Base-by-base conservation (phyloP, 1,284 basidiomycete species). In the Papiliotrema laurentii region DNA sequence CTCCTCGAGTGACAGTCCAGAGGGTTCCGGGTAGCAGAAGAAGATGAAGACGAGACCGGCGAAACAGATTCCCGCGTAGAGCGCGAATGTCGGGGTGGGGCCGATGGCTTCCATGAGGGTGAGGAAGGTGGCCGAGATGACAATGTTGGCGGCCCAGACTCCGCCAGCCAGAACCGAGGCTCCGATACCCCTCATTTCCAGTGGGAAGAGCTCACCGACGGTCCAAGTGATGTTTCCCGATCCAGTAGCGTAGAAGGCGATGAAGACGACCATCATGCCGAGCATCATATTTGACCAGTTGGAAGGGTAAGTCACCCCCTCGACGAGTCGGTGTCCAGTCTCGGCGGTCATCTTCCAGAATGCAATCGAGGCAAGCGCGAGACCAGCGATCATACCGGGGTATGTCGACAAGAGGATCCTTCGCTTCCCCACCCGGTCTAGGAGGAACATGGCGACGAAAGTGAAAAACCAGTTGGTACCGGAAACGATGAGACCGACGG, bases 71-170 rank as follows among this genome's bases (percentile, higher is more conserved):
- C 58, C 69, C 5, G 69, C 69, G 53, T 68, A 75, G 25, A 74
- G 59, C 4, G 61, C 72, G 44, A 73, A 75, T 4, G 72, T 59
- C 10, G 54, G 54, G 1, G 59, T 48, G 25, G 70, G 70, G 18
- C 66, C 69, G 47, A 89, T 87, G 27, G 75, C 70, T 41, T 80
- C 77, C 82, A 89, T 88, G 49, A 89, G 79, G 4, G 85, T 87
- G 53, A 89, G 82, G 75, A 87, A 76, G 13, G 77, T 90, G n/a
- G 85, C 82, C 6, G 81, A 81, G 64, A 89, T 87, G 64, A 89
- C 78, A 37, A 89, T 78, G 72, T 89, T 90, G 77, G 59, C 55
- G 5, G 60, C 59, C 68, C 66, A 70, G 47, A 68, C 64, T 45
- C 60, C 63, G 9, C 68, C 68, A n/a, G 69, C 66, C 18, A 64